These are phyloP conservation scores for Cladosporium sp. DNA, from an alignment of 2,329 filamentous ascomycete genomes.

Conservation along the genomic window DNA sequence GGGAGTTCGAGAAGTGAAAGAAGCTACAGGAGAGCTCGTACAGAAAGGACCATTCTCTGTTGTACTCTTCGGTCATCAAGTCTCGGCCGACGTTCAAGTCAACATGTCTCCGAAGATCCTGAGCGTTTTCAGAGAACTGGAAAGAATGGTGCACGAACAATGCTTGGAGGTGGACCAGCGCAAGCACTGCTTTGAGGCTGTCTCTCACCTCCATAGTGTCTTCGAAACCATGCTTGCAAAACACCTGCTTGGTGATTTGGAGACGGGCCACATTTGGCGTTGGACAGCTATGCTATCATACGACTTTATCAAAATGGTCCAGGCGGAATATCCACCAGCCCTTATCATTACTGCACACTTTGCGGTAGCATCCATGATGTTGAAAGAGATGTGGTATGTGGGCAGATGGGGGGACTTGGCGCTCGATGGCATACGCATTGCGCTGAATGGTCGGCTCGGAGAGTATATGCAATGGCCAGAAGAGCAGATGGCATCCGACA, in stretches of 20 bases:
- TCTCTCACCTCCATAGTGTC: neutral
- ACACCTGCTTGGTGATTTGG: neutral
- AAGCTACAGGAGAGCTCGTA: conserved; percentile 15
- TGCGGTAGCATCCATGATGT: conserved; percentile 15
- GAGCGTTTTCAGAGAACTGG: neutral
- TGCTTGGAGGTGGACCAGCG: conserved; percentile 2
- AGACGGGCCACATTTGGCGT: conserved; percentile 8
- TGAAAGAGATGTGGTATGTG: conserved; percentile 20
- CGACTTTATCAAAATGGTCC: conserved; percentile 18
- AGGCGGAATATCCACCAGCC: conserved; percentile 16
- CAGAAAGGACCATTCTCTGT: conserved; percentile 14
- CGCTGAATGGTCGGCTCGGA: neutral
- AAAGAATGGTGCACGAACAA: neutral
- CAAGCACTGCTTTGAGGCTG: conserved; percentile 5
- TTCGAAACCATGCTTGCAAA: neutral
- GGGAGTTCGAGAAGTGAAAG: conserved; percentile 17
- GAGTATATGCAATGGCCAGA: conserved; percentile 3
- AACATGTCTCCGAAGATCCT: neutral
- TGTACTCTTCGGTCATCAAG: conserved; percentile 8
- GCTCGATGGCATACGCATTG: conserved; percentile 17
- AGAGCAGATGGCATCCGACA: conserved; percentile 11
- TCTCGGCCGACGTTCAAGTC: conserved; percentile 3
- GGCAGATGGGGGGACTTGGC: conserved; percentile 20
- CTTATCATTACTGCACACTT: conserved; percentile 25
- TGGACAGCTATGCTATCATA: conserved; percentile 11